Conservation (phyloP, 2,329 filamentous ascomycete genomes). For the Talaromyces sp. region DNA sequence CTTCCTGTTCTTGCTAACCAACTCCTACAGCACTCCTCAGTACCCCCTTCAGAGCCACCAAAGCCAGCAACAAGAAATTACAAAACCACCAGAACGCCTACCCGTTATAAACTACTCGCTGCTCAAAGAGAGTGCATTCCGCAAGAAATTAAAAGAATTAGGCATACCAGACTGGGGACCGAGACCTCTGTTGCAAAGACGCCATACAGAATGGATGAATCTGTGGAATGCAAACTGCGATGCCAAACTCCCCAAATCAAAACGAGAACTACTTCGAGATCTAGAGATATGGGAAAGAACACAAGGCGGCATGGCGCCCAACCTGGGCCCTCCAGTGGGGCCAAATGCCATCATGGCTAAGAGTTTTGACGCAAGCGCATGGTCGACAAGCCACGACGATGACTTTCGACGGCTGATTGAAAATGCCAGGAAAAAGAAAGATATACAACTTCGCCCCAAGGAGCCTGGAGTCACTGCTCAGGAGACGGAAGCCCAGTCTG, state of each 20-base stretch:
- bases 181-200: conserved; percentile 64
- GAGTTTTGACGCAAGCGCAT: conserved; percentile 76
- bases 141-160: conserved; percentile 75
- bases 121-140: conserved; percentile 70
- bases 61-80: conserved; percentile 11
- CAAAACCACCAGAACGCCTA: conserved; percentile 56
- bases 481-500: background rate
- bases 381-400: conserved; percentile 65
- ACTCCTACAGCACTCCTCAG: conserved; percentile 1
- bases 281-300: conserved; percentile 83
- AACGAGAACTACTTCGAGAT: conserved; percentile 68
- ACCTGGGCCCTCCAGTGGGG: conserved; percentile 15
- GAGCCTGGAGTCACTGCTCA: background rate
- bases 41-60: background rate
- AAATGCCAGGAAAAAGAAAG: conserved; percentile 57
- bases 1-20: background rate
- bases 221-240: conserved; percentile 98
- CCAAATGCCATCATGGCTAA: conserved; percentile 65
- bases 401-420: conserved; percentile 78
- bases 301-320: conserved; percentile 58
- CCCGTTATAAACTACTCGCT: conserved; percentile 81
- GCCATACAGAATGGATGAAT: conserved; percentile 91
- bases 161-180: conserved; percentile 68
- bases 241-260: conserved; percentile 64
- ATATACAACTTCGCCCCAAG: conserved; percentile 15